These are phyloP conservation scores for Pistacia vera DNA, from an alignment of 345 rosid genomes.

Conservation along the genomic window DNA sequence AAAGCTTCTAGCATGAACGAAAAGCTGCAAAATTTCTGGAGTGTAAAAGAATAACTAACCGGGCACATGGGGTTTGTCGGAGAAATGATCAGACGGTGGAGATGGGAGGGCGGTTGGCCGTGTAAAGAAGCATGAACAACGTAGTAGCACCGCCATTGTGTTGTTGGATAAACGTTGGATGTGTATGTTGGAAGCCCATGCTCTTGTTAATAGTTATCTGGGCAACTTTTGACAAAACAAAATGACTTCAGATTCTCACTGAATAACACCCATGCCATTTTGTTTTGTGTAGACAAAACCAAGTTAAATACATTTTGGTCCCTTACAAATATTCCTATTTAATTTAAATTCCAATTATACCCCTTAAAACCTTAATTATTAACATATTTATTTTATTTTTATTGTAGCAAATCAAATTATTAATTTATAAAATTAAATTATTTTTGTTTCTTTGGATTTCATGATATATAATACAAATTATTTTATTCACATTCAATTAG, in stretches of 20 bases:
- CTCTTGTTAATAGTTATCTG: neutral
- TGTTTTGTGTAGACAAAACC: neutral
- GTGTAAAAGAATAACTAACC: conserved; percentile 35
- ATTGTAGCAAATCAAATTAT: too few species aligned
- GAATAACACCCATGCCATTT: neutral
- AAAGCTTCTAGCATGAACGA: conserved; percentile 1
- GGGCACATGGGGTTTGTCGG: conserved; percentile 28
- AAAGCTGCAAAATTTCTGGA: conserved; percentile 11
- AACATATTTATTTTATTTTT: too few species aligned
- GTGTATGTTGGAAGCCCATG: neutral
- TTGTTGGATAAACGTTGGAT: conserved; percentile 29
- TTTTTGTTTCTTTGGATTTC: too few species aligned
- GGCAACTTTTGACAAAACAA: neutral
- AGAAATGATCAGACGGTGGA: conserved; percentile 31
- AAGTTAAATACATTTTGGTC: too few species aligned
- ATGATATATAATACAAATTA: too few species aligned
- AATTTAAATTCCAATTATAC: too few species aligned
- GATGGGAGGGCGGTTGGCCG: conserved; percentile 32
- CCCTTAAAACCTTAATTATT: too few species aligned
- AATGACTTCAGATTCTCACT: neutral
- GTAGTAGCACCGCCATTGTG: conserved; percentile 50
- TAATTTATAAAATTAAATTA: too few species aligned
- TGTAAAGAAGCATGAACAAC: conserved; percentile 50
- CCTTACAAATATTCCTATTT: too few species aligned
- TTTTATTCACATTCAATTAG: too few species aligned